A percentile compares a stretch with the other conserved stretches of the same genome.
These are phyloP conservation scores for Oenanthe sinensis DNA, from an alignment of 129 eudicot genomes.

Conservation along the genomic window DNA sequence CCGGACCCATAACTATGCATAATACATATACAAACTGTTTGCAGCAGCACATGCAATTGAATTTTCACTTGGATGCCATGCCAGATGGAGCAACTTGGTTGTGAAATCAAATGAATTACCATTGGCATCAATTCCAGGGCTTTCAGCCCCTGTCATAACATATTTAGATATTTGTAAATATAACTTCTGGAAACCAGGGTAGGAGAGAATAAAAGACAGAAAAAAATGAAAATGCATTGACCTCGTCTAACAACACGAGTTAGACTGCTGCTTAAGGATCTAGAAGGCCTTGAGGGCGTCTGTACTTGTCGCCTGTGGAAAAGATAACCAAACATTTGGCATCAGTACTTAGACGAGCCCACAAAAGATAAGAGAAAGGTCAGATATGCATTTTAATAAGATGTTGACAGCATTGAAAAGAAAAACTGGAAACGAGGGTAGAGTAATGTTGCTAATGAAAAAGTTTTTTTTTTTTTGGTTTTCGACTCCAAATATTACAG, in stretches of 20 bases:
- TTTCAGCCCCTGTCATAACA: slow-evolving; percentile 55
- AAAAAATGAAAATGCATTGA: slow-evolving; percentile 9
- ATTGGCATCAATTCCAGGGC: slow-evolving; percentile 74
- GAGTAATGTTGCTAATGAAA: background rate
- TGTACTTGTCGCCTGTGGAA: slow-evolving; percentile 73
- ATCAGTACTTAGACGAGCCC: background rate
- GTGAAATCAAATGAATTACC: slow-evolving; percentile 94
- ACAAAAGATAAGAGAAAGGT: background rate
- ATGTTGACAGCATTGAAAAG: background rate
- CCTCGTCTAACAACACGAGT: slow-evolving; percentile 97
- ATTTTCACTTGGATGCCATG: slow-evolving; percentile 98
- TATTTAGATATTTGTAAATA: slow-evolving; percentile 2
- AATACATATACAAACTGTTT: slow-evolving; percentile 99
- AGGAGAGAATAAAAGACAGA: background rate
- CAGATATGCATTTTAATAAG: background rate
- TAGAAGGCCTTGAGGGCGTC: slow-evolving; percentile 83
- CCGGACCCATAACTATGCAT: slow-evolving; percentile 45
- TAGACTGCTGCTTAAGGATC: slow-evolving; percentile 83
- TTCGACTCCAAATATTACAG: background rate
- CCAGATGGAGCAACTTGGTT: slow-evolving; percentile 85
- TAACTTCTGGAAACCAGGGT: background rate
- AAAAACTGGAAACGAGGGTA: background rate
- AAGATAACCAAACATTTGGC: background rate
- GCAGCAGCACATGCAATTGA: slow-evolving; percentile 99
- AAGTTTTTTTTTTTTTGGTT: background rate